A percentile compares a stretch with the other conserved stretches of the same genome.
phyloP scores from a whole-genome alignment of 192 early-diverging fungal genomes.

The Mortierella antarctica region DNA sequence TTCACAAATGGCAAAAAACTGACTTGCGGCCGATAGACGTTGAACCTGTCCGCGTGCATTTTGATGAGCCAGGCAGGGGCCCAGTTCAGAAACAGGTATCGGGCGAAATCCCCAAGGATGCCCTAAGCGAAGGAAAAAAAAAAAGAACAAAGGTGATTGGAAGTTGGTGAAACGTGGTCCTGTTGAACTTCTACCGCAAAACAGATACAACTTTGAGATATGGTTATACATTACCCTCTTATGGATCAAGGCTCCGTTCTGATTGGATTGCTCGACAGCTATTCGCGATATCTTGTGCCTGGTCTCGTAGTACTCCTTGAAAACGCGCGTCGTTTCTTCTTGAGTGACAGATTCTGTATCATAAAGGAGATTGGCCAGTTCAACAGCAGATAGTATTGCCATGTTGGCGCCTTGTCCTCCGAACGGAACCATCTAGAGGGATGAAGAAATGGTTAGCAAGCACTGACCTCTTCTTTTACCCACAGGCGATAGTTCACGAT shows the following conservation, averaged over 20 bases:
- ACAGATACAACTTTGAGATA: too few relatives aligned
- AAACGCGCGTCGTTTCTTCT: slow-evolving; percentile 17
- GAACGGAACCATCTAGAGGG: too few relatives aligned
- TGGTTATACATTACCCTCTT: too few relatives aligned
- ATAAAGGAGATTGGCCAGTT: slow-evolving; percentile 23
- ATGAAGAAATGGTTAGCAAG: too few relatives aligned
- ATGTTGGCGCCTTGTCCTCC: slow-evolving; percentile 10
- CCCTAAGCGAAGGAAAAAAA: too few relatives aligned
- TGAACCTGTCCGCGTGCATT: slow-evolving; percentile 7
- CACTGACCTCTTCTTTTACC: background rate
- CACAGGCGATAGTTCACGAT: slow-evolving; percentile 24
- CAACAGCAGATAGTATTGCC: slow-evolving; percentile 17
- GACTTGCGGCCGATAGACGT: slow-evolving; percentile 5
- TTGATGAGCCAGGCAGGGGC: slow-evolving; percentile 17
- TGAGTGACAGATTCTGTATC: slow-evolving; percentile 17
- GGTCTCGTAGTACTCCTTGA: slow-evolving; percentile 12
- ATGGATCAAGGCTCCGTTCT: too few relatives aligned
- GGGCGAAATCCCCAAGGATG: background rate
- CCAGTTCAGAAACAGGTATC: slow-evolving; percentile 12
- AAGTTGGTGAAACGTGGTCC: too few relatives aligned
- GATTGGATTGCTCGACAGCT: too few relatives aligned
- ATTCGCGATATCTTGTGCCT: too few relatives aligned
- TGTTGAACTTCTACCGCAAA: too few relatives aligned
- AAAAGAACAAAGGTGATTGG: too few relatives aligned
- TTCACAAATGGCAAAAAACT: slow-evolving; percentile 21